Conservation (phyloP, 805 yeast species). For the Wickerhamomyces canadensis region DNA sequence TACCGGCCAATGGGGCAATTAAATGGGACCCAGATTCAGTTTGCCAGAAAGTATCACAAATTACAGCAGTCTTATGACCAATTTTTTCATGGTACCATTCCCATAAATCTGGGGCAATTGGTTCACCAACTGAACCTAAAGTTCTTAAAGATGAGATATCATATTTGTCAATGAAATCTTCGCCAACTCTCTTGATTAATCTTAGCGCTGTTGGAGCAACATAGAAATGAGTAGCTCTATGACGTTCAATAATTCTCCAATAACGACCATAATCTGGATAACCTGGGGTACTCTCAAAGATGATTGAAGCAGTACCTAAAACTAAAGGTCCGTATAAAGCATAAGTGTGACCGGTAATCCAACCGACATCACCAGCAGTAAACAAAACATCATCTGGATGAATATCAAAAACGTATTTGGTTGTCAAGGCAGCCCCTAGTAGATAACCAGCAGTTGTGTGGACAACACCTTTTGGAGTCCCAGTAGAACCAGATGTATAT, state of each 20-base stretch:
- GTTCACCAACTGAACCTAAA: slow-evolving; percentile 82
- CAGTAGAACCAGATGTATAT: slow-evolving; percentile 97
- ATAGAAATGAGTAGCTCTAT: slow-evolving; percentile 91
- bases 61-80: slow-evolving; percentile 85
- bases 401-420: slow-evolving; percentile 90
- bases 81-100: slow-evolving; percentile 81
- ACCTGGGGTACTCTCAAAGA: slow-evolving; percentile 97
- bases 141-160: slow-evolving; percentile 62
- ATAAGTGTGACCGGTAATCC: slow-evolving; percentile 98
- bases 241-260: slow-evolving; percentile 92
- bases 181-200: slow-evolving; percentile 76
- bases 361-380: slow-evolving; percentile 98
- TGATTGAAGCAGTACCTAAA: slow-evolving; percentile 84
- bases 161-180: slow-evolving; percentile 50
- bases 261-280: slow-evolving; percentile 93
- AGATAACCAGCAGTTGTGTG: slow-evolving; percentile 94
- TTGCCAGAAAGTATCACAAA: slow-evolving; percentile 98
- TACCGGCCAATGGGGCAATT: slow-evolving; percentile 92
- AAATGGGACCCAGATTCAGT: slow-evolving; percentile 96
- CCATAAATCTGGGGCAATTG: slow-evolving; percentile 83
- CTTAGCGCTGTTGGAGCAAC: slow-evolving; percentile 98
- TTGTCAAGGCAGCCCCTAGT: slow-evolving; percentile 86
- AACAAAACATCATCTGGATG: slow-evolving; percentile 83
- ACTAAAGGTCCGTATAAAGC: slow-evolving; percentile 91
- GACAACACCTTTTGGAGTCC: slow-evolving; percentile 96